These are phyloP conservation scores for Aspergillus aculeatinus DNA, from an alignment of 2,329 filamentous ascomycete genomes.

Conservation along the genomic window DNA sequence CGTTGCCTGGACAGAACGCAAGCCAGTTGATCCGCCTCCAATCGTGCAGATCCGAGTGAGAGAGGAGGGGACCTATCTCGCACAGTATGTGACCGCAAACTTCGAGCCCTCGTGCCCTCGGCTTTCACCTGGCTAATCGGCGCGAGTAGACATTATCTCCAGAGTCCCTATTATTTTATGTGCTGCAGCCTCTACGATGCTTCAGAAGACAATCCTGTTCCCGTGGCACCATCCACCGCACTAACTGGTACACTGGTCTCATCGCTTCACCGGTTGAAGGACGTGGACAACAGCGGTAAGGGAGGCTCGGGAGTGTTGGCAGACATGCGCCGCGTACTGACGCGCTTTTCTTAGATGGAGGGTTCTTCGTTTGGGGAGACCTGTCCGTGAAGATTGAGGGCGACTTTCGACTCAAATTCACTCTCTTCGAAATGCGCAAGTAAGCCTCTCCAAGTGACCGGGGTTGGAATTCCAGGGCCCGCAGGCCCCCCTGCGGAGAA, in stretches of 20 bases:
- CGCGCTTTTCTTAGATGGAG: conserved; percentile 57
- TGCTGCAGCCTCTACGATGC: conserved; percentile 56
- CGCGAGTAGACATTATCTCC: conserved; percentile 55
- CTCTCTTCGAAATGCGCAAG: conserved; percentile 70
- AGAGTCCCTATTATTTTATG: conserved; percentile 66
- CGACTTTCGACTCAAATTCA: conserved; percentile 71
- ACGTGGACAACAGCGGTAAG: conserved; percentile 65
- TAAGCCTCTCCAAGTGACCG: conserved; percentile 26
- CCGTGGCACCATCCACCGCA: conserved; percentile 50
- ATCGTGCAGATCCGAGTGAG: conserved; percentile 69
- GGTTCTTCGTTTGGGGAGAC: conserved; percentile 89
- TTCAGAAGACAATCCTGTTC: conserved; percentile 46
- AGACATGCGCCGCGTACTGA: conserved; percentile 6
- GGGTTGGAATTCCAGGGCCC: background rate
- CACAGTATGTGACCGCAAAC: conserved; percentile 54
- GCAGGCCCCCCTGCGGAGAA: background rate
- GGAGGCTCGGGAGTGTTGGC: conserved; percentile 1
- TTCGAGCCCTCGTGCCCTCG: background rate
- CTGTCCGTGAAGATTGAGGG: conserved; percentile 76
- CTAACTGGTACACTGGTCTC: conserved; percentile 74
- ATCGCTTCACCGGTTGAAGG: conserved; percentile 78
- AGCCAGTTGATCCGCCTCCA: conserved; percentile 81
- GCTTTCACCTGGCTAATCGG: conserved; percentile 15
- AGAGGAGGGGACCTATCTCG: conserved; percentile 48
- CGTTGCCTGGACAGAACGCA: conserved; percentile 60